These are phyloP conservation scores for Amauroascus niger DNA, from an alignment of 2,329 filamentous ascomycete genomes.

Conservation along the genomic window DNA sequence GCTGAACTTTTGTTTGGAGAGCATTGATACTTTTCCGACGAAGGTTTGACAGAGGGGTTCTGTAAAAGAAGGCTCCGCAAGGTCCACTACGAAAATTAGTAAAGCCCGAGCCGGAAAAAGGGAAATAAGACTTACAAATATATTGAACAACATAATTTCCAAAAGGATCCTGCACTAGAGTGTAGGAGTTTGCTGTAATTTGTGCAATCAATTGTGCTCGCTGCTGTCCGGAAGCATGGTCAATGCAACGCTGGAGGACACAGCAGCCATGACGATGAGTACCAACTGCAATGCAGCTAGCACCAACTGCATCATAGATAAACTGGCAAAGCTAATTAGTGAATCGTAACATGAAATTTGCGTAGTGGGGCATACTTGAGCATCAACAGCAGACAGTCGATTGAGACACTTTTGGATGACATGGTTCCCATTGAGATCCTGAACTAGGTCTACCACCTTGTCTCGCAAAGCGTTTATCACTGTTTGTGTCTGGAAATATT, in stretches of 20 bases:
- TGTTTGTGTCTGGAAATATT: conserved; percentile 51
- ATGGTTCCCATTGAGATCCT: conserved; percentile 96
- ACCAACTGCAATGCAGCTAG: conserved; percentile 77
- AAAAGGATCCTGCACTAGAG: conserved; percentile 90
- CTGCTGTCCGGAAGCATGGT: conserved; percentile 84
- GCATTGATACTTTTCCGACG: conserved; percentile 56
- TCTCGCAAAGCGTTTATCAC: conserved; percentile 76
- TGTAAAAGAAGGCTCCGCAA: conserved; percentile 79
- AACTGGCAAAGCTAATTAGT: conserved; percentile 44
- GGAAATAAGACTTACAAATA: conserved; percentile 45
- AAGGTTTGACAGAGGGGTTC: conserved; percentile 80
- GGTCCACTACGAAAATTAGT: conserved; percentile 48
- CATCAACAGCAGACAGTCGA: conserved; percentile 72
- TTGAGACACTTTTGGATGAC: conserved; percentile 99
- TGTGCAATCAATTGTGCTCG: conserved; percentile 75
- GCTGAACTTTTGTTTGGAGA: conserved; percentile 96
- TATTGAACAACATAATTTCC: conserved; percentile 99
- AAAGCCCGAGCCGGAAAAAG: not conserved
- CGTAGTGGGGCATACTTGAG: conserved; percentile 43
- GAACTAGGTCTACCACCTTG: conserved; percentile 86
- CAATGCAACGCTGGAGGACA: conserved; percentile 94
- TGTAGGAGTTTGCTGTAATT: conserved; percentile 80
- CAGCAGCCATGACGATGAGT: conserved; percentile 98
- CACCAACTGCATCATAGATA: conserved; percentile 90
- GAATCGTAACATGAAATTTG: not conserved